Base-by-base conservation (phyloP, 202 grass and related monocot genomes). In the Zizania palustris region DNA sequence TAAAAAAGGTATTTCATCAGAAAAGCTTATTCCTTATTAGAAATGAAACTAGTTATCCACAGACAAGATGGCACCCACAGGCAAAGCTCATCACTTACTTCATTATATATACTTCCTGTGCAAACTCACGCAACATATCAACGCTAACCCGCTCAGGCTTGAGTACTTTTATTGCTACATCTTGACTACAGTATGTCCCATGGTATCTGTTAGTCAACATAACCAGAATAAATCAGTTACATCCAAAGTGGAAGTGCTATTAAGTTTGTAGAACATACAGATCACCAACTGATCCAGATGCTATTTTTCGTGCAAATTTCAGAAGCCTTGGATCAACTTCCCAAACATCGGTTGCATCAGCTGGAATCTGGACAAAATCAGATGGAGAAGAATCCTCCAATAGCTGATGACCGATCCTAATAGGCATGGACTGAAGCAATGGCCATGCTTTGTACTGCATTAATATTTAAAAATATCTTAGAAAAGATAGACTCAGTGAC, bases 51-150 rank as follows among this genome's bases (percentile, higher is more conserved):
- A 1, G 18, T 35, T 66, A 55, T n/a, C 11, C 59, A 37, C 3
- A 66, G 5, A 73, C 59, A 39, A 69, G 5, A 50, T 59, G 43
- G 14, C 77, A n/a, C n/a, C n/a, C n/a, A 79, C 48, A 87, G 14
- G 62, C 67, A 69, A 83, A 80, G 57, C 0, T 80, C 56, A 59
- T 83, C 55, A 88, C 85, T 80, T 57, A 97, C 95, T 90, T 89
- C 91, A 97, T 88, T 66, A 97, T 97, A 74, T 90, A 97, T 66
- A 97, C 90, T 89, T 97, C 91, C 79, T 97, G 95, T 65, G 91
- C 85, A 92, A 97, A 97, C 41, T 97, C 95, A 6, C 85, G 95
- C 68, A 89, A 85, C 84, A 94, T 88, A 71, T 94, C 87, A 46
- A 89, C 82, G n/a, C 85, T 88, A 60, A 97, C 81, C 62, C 85